Conservation (phyloP, 768 basidiomycete genomes). For the Pulveroboletus ravenelii region DNA sequence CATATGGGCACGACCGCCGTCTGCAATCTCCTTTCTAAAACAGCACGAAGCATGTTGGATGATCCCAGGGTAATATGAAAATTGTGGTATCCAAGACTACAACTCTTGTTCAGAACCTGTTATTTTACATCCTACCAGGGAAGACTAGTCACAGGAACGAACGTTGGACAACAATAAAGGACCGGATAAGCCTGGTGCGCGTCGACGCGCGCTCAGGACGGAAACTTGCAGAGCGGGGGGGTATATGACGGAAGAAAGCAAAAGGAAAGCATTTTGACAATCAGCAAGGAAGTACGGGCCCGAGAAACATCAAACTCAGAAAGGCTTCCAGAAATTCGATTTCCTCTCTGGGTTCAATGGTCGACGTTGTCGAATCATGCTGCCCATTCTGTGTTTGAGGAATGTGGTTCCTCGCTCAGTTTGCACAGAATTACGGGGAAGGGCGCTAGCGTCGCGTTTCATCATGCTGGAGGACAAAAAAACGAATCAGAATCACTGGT, state of each 20-base stretch:
- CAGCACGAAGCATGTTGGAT: not conserved
- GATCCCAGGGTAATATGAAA: not conserved
- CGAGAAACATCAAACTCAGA: constrained; percentile 3
- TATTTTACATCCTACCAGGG: not conserved
- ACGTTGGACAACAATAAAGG: constrained; percentile 2
- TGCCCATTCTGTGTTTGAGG: constrained; percentile 1
- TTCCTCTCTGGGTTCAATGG: not conserved
- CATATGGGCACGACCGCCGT: not conserved
- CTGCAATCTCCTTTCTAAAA: not conserved
- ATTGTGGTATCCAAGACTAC: constrained; percentile 12
- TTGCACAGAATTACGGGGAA: constrained; percentile 6
- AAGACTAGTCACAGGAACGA: constrained; percentile 9
- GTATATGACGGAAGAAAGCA: not conserved
- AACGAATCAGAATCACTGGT: not conserved
- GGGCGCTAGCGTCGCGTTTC: not conserved
- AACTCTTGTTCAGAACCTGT: not conserved
- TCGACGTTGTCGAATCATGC: constrained; percentile 13
- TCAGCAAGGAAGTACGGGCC: not conserved
- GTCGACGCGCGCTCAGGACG: constrained; percentile 9
- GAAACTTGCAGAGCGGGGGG: not conserved
- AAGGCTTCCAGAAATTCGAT: constrained; percentile 11
- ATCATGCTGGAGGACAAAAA: not conserved
- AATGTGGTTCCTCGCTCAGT: constrained; percentile 3
- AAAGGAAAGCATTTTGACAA: not conserved
- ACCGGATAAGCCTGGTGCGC: constrained; percentile 3